Percentiles rank a stretch among this genome's conserved stretches.
phyloP scores from a whole-genome alignment of 768 basidiomycete species.

The Boletellus ananas region DNA sequence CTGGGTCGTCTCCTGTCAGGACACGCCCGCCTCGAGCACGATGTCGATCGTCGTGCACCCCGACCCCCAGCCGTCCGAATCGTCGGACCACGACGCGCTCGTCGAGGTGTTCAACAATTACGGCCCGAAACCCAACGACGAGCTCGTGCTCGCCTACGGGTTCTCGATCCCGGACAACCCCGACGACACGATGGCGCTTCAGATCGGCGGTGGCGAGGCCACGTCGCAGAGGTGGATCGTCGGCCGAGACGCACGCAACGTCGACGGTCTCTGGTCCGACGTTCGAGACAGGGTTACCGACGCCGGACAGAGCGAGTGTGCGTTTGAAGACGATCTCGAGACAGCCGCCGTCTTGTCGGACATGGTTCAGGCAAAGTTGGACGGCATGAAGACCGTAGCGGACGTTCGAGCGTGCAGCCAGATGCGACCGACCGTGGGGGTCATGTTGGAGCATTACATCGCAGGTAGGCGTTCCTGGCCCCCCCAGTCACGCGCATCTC shows the following conservation, averaged over 20 bases:
- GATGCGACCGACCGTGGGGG: slow-evolving; percentile 52
- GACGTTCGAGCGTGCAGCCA: slow-evolving; percentile 13
- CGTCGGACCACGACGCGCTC: slow-evolving; percentile 25
- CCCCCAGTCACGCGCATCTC: background rate
- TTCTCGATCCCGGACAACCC: slow-evolving; percentile 78
- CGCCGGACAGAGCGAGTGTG: slow-evolving; percentile 17
- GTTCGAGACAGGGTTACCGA: slow-evolving; percentile 34
- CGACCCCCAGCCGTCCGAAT: slow-evolving; percentile 12
- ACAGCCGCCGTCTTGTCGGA: slow-evolving; percentile 60
- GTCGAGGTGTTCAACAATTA: slow-evolving; percentile 78
- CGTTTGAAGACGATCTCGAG: slow-evolving; percentile 64
- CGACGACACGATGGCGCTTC: slow-evolving; percentile 82
- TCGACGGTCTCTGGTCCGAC: slow-evolving; percentile 59
- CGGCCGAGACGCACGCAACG: slow-evolving; percentile 52
- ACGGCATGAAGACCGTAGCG: slow-evolving; percentile 43
- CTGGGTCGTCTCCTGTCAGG: slow-evolving; percentile 60
- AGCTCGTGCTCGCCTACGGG: slow-evolving; percentile 89
- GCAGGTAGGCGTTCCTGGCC: slow-evolving; percentile 41
- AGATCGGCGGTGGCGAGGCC: slow-evolving; percentile 43
- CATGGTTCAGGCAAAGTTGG: slow-evolving; percentile 56
- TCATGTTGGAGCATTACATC: slow-evolving; percentile 68
- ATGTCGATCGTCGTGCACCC: slow-evolving; percentile 63
- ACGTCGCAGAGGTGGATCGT: slow-evolving; percentile 53
- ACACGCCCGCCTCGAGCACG: slow-evolving; percentile 12
- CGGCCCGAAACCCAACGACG: slow-evolving; percentile 85